Percentiles rank a stretch among this genome's conserved stretches.
Evolutionary conservation across 2,329 filamentous ascomycete genomes (phyloP).

Genomic region (Cryphonectria japonica): DNA sequence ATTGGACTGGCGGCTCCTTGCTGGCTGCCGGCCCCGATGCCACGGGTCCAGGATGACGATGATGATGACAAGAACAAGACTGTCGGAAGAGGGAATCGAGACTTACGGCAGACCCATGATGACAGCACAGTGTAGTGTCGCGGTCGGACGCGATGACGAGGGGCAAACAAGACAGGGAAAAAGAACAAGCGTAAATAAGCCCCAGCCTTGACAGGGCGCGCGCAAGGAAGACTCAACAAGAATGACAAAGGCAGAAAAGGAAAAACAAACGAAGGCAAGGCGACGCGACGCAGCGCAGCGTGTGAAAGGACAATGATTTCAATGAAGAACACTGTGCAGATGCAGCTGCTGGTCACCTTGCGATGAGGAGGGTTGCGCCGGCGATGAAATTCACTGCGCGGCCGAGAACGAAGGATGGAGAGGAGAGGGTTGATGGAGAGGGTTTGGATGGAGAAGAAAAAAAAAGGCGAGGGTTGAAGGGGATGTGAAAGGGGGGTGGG

Average conservation of each 20-base stretch:
- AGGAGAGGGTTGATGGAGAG: not conserved
- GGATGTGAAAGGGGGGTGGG: not conserved
- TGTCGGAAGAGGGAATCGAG: not conserved
- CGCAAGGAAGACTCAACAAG: constrained; percentile 3
- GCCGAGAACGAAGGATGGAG: not conserved
- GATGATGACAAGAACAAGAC: not conserved
- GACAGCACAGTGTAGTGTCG: not conserved
- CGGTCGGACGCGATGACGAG: constrained; percentile 17
- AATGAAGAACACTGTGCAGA: constrained; percentile 11
- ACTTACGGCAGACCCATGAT: constrained; percentile 30
- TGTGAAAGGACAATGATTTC: constrained; percentile 2
- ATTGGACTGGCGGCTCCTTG: constrained; percentile 6
- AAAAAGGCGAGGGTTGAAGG: constrained; percentile 3
- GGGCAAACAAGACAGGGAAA: constrained; percentile 4
- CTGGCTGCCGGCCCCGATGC: not conserved
- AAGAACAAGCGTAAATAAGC: not conserved
- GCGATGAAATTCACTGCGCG: not conserved
- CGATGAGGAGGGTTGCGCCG: not conserved
- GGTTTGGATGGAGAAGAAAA: constrained; percentile 1
- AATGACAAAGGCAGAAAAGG: not conserved
- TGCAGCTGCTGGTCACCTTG: not conserved
- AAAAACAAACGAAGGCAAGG: constrained; percentile 10
- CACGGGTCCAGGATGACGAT: not conserved
- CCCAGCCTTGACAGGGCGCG: not conserved
- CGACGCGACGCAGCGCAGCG: constrained; percentile 10